phyloP scores from a whole-genome alignment of 1,284 basidiomycete species.

The Lignosus rhinocerotis region DNA sequence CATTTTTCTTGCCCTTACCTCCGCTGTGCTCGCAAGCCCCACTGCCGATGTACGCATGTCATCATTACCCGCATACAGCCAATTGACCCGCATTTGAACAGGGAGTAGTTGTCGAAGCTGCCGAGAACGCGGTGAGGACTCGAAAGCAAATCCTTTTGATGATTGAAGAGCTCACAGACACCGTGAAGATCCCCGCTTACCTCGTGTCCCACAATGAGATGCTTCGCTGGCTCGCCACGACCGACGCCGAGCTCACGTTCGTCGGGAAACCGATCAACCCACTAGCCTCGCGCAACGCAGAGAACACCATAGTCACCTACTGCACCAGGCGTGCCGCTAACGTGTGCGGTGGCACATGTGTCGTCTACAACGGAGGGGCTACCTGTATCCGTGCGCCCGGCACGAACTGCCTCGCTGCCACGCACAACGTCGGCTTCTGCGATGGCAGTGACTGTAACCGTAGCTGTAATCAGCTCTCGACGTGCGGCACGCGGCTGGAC shows the following conservation, averaged over 20 bases:
- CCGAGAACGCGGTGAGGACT: too few relatives aligned
- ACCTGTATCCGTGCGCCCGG: neutral
- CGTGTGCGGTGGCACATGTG: neutral
- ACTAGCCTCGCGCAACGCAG: neutral
- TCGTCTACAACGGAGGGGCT: conserved; percentile 1
- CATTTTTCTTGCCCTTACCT: neutral
- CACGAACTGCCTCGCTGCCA: conserved; percentile 1
- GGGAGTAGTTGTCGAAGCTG: too few relatives aligned
- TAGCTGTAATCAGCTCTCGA: conserved; percentile 3
- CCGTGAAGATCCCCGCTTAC: neutral
- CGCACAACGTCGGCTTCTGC: conserved; percentile 5
- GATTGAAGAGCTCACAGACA: neutral
- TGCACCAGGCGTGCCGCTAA: neutral
- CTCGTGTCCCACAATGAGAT: neutral
- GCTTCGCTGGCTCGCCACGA: conserved; percentile 3
- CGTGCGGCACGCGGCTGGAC: conserved; percentile 3
- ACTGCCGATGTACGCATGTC: neutral
- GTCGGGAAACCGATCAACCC: neutral
- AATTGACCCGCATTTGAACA: neutral
- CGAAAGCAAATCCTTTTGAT: too few relatives aligned
- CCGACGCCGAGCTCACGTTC: conserved; percentile 10
- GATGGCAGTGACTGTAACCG: neutral
- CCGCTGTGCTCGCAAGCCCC: neutral
- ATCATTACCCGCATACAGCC: neutral
- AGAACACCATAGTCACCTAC: neutral